Evolutionary conservation across 2,329 filamentous ascomycete genomes (phyloP).

Genomic region (Fusarium torreyae): DNA sequence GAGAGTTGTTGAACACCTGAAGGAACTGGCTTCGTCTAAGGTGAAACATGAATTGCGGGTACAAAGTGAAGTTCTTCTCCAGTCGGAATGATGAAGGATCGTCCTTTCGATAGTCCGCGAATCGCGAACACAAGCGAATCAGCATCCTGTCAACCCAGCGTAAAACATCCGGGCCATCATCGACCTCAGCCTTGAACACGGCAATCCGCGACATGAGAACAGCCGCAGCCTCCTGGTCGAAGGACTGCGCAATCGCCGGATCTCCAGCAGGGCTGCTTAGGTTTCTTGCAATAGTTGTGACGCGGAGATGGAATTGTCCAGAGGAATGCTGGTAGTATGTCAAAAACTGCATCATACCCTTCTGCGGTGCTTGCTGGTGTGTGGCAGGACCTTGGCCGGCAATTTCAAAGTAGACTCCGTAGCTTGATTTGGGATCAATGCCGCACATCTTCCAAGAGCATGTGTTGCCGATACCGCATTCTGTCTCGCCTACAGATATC

Average conservation of each 20-base stretch:
- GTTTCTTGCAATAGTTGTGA: constrained; percentile 93
- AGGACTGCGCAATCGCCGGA: constrained; percentile 94
- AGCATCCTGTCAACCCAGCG: constrained; percentile 99
- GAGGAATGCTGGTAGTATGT: constrained; percentile 99
- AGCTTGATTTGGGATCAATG: constrained; percentile 93
- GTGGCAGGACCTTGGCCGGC: constrained; percentile 91
- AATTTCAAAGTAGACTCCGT: constrained; percentile 98
- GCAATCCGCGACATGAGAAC: constrained; percentile 99
- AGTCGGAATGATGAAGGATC: constrained; percentile 96
- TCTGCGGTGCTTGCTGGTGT: constrained; percentile 88
- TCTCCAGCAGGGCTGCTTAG: constrained; percentile 95
- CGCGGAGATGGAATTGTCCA: constrained; percentile 94
- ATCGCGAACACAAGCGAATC: constrained; percentile 94
- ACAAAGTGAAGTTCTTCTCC: constrained; percentile 99
- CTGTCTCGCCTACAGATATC: constrained; percentile 94
- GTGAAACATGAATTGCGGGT: constrained; percentile 99
- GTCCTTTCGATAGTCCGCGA: constrained; percentile 98
- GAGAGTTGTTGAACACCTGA: constrained; percentile 99
- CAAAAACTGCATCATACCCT: constrained; percentile 97
- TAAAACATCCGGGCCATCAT: constrained; percentile 97
- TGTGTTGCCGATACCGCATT: constrained; percentile 98
- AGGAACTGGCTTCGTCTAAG: constrained; percentile 96
- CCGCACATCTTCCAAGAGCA: constrained; percentile 99
- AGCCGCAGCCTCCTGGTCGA: constrained; percentile 97
- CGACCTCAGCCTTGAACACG: constrained; percentile 98